phyloP scores from a whole-genome alignment of 225 moss, liverwort and hornwort species.

The Anthoceros angustus region DNA sequence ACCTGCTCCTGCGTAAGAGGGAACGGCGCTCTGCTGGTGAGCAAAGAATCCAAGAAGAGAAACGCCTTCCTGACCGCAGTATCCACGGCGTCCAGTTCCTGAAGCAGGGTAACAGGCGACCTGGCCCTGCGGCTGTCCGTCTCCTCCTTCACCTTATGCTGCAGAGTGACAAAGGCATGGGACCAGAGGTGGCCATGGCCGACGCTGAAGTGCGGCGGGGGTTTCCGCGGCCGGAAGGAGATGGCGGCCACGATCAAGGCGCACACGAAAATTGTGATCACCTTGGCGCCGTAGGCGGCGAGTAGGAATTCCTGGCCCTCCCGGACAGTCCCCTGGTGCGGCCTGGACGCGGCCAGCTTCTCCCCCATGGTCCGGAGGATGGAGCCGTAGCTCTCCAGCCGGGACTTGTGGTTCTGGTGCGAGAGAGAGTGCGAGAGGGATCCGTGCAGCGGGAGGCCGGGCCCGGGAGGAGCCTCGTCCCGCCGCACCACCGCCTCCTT shows the following conservation, averaged over 20 bases:
- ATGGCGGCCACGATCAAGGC: slow-evolving; percentile 21
- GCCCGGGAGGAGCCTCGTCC: slow-evolving; percentile 20
- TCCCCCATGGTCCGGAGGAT: slow-evolving; percentile 31
- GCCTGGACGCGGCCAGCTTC: slow-evolving; percentile 21
- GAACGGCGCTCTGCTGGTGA: not conserved
- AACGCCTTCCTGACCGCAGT: slow-evolving; percentile 13
- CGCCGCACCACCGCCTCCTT: slow-evolving; percentile 23
- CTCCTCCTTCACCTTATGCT: slow-evolving; percentile 30
- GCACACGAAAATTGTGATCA: slow-evolving; percentile 25
- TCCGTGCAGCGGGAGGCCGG: no score
- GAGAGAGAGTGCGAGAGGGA: no score
- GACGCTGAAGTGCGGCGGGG: slow-evolving; percentile 16
- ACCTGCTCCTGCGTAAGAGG: not conserved
- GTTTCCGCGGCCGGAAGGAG: slow-evolving; percentile 24
- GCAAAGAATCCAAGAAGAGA: slow-evolving; percentile 8
- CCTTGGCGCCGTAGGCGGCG: slow-evolving; percentile 30
- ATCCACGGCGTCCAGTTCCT: slow-evolving; percentile 29
- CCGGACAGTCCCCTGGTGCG: slow-evolving; percentile 12
- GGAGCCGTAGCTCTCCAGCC: slow-evolving; percentile 28
- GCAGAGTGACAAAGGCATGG: slow-evolving; percentile 13
- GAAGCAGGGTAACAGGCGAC: slow-evolving; percentile 19
- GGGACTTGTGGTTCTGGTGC: slow-evolving; percentile 13
- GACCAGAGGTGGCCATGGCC: slow-evolving; percentile 20
- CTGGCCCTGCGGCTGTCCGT: slow-evolving; percentile 24
- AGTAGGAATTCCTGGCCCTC: slow-evolving; percentile 22